Percentiles rank a stretch among this genome's conserved stretches.
phyloP scores from a whole-genome alignment of 768 basidiomycete genomes.

The Hirschioporus abietinus region DNA sequence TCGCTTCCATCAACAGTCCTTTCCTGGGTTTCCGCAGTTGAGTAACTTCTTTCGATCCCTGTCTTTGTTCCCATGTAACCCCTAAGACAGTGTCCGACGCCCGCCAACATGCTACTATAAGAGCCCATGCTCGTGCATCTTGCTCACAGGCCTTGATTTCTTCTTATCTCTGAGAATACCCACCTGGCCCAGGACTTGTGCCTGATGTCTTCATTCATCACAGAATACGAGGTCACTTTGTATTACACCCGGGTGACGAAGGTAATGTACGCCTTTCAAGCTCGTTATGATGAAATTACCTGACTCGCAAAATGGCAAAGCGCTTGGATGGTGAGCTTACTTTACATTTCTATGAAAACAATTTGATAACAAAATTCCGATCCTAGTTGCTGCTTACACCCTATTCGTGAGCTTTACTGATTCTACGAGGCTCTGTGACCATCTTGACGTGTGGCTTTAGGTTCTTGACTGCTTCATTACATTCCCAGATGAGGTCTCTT shows the following conservation, averaged over 20 bases:
- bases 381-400: background rate
- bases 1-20: no score
- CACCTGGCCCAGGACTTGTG: no score
- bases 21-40: no score
- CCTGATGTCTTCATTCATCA: no score
- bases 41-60: no score
- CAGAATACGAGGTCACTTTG: no score
- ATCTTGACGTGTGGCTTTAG: background rate
- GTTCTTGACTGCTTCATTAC: background rate
- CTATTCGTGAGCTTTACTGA: background rate
- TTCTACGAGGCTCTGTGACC: background rate
- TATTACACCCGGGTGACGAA: background rate
- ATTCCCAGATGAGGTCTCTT: background rate
- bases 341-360: background rate
- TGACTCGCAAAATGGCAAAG: background rate
- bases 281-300: background rate
- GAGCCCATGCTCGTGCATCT: no score
- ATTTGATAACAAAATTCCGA: background rate
- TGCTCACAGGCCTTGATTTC: no score
- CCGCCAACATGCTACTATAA: no score
- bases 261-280: background rate
- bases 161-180: no score
- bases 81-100: no score
- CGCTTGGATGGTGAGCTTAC: background rate
- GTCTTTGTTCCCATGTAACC: no score